A percentile compares a stretch with the other conserved stretches of the same genome.
These are phyloP conservation scores for Ascochyta pisi DNA, from an alignment of 2,329 filamentous ascomycete genomes.

Conservation along the genomic window DNA sequence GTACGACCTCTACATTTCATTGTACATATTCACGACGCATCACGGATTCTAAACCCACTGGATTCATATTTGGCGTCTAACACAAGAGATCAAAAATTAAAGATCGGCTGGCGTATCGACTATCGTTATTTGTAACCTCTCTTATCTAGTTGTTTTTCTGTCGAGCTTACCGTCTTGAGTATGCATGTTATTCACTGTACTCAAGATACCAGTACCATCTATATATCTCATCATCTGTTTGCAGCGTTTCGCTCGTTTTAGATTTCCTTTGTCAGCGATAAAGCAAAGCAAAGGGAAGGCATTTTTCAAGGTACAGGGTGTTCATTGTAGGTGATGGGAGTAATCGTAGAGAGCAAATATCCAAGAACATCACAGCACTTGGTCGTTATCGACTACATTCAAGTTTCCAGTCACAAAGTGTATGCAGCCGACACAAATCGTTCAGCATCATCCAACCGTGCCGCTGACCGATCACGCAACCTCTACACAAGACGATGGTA, in stretches of 20 bases:
- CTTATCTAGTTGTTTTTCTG: neutral
- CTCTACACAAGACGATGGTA: neutral
- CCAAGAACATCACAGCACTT: neutral
- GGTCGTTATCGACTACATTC: neutral
- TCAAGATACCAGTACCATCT: neutral
- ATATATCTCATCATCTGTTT: neutral
- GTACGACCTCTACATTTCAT: slow-evolving; percentile 4
- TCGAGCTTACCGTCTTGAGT: neutral
- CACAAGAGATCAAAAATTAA: neutral
- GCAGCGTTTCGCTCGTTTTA: neutral
- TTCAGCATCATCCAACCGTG: neutral
- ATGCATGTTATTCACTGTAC: neutral
- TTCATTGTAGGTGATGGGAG: neutral
- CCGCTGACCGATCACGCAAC: neutral
- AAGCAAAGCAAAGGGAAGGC: neutral
- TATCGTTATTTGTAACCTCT: neutral
- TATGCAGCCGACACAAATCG: neutral
- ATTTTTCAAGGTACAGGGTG: neutral
- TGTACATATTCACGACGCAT: slow-evolving; percentile 19
- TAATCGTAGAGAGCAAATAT: slow-evolving; percentile 1
- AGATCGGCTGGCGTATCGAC: neutral
- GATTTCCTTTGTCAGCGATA: slow-evolving; percentile 3
- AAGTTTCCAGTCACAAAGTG: neutral
- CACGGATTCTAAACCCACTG: slow-evolving; percentile 1
- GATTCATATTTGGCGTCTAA: neutral